These are phyloP conservation scores for Botrytis fragariae DNA, from an alignment of 2,329 filamentous ascomycete genomes.

Conservation along the genomic window DNA sequence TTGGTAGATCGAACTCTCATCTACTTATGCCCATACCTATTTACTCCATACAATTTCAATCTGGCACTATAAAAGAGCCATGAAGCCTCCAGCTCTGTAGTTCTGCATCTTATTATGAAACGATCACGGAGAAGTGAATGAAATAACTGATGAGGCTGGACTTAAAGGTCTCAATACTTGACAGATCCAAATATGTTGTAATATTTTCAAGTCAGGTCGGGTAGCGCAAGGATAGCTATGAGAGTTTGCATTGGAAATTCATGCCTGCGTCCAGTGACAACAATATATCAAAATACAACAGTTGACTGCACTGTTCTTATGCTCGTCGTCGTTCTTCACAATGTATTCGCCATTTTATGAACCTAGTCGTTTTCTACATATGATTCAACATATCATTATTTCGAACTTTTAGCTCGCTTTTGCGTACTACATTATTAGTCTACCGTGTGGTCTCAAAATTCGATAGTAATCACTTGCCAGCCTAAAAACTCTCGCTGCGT, in stretches of 20 bases:
- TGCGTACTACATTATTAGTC: not conserved
- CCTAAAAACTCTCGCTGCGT: not conserved
- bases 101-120: not conserved
- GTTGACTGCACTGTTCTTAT: fast-evolving
- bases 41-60: not conserved
- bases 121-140: not conserved
- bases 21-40: not conserved
- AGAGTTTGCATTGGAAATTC: not conserved
- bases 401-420: not conserved
- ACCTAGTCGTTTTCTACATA: not conserved
- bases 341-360: not conserved
- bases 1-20: not conserved
- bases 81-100: not conserved
- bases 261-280: not conserved
- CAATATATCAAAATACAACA: not conserved
- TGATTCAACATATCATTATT: not conserved
- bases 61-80: not conserved
- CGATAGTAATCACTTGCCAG: not conserved
- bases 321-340: not conserved
- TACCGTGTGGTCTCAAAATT: not conserved
- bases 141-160: not conserved
- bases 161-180: not conserved
- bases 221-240: not conserved
- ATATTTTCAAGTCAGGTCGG: not conserved
- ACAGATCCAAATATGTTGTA: not conserved